phyloP scores from a whole-genome alignment of 2,329 filamentous ascomycete species.

The Sarocladiaceae sp. region DNA sequence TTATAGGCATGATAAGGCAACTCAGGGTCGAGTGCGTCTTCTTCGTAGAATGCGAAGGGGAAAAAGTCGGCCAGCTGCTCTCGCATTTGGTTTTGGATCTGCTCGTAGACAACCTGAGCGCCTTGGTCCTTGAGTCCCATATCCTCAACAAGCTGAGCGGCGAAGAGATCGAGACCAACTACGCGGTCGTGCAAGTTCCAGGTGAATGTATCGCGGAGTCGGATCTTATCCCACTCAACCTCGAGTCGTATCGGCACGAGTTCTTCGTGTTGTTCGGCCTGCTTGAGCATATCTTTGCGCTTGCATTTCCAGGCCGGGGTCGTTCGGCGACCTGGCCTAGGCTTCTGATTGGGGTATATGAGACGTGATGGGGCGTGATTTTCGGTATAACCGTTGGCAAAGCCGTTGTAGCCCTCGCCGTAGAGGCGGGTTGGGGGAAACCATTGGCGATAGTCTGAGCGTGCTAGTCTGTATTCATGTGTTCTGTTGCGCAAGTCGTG shows the following conservation, averaged over 20 bases:
- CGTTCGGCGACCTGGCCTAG: constrained; percentile 68
- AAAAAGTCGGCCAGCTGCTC: constrained; percentile 93
- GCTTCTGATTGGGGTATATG: constrained; percentile 73
- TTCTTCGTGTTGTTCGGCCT: constrained; percentile 87
- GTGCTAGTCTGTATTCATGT: constrained; percentile 58
- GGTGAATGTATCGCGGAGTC: constrained; percentile 93
- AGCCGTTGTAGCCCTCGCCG: constrained; percentile 78
- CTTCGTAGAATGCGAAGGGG: constrained; percentile 82
- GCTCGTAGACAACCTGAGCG: constrained; percentile 56
- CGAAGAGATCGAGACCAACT: constrained; percentile 73
- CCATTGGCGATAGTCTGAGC: constrained; percentile 46
- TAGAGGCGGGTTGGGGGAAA: constrained; percentile 54
- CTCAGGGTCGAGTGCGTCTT: constrained; percentile 83
- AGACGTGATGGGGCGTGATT: constrained; percentile 59
- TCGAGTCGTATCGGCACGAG: constrained; percentile 87
- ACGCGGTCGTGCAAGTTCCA: constrained; percentile 96
- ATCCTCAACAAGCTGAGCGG: constrained; percentile 85
- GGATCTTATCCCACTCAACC: constrained; percentile 92
- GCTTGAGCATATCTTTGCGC: constrained; percentile 73
- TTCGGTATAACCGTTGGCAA: constrained; percentile 81
- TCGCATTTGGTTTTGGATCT: constrained; percentile 62
- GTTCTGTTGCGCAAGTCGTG: constrained; percentile 56
- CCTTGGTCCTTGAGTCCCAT: constrained; percentile 67
- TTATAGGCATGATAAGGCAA: constrained; percentile 92
- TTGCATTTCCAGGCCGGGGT: constrained; percentile 67